Percentiles rank a stretch among this genome's conserved stretches.
Evolutionary conservation across 805 yeast genomes (phyloP).

Genomic region (Candida gorgasii): DNA sequence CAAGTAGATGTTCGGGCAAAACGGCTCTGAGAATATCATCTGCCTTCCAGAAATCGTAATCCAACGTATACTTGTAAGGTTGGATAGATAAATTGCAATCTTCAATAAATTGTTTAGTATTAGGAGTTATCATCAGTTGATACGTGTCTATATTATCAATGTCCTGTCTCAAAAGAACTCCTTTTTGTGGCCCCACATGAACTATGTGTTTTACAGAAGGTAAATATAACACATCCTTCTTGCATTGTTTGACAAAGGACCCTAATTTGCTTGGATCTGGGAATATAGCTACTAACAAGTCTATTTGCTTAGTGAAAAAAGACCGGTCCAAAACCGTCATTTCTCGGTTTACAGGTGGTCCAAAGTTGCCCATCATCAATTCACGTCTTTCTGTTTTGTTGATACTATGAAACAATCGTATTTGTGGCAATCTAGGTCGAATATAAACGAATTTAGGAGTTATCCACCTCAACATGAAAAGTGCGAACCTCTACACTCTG

Average conservation of each 20-base stretch:
- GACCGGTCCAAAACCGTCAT: slow-evolving; percentile 68
- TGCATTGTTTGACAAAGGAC: slow-evolving; percentile 57
- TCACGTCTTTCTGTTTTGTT: slow-evolving; percentile 29
- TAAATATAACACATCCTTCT: slow-evolving; percentile 63
- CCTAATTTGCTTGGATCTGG: slow-evolving; percentile 66
- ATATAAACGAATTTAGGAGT: background rate
- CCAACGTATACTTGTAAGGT: slow-evolving; percentile 57
- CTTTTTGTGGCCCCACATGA: slow-evolving; percentile 34
- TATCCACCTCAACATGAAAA: slow-evolving; percentile 12
- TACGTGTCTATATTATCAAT: slow-evolving; percentile 18
- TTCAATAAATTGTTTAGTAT: slow-evolving; percentile 46
- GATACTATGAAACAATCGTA: slow-evolving; percentile 15
- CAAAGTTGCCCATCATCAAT: slow-evolving; percentile 30
- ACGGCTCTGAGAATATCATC: slow-evolving; percentile 83
- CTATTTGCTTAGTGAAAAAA: slow-evolving; percentile 57
- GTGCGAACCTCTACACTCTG: slow-evolving; percentile 3
- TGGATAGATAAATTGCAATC: slow-evolving; percentile 48
- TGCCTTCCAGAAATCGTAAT: slow-evolving; percentile 81
- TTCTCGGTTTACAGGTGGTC: slow-evolving; percentile 69
- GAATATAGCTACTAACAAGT: slow-evolving; percentile 67
- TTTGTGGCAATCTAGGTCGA: background rate
- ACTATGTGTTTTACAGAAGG: slow-evolving; percentile 73
- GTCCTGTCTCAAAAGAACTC: slow-evolving; percentile 60
- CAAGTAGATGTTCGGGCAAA: slow-evolving; percentile 67
- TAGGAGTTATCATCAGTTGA: slow-evolving; percentile 31